A percentile compares a stretch with the other conserved stretches of the same genome.
Evolutionary conservation across 306 rosid genomes (phyloP).

Genomic region (Sophora flavescens): DNA sequence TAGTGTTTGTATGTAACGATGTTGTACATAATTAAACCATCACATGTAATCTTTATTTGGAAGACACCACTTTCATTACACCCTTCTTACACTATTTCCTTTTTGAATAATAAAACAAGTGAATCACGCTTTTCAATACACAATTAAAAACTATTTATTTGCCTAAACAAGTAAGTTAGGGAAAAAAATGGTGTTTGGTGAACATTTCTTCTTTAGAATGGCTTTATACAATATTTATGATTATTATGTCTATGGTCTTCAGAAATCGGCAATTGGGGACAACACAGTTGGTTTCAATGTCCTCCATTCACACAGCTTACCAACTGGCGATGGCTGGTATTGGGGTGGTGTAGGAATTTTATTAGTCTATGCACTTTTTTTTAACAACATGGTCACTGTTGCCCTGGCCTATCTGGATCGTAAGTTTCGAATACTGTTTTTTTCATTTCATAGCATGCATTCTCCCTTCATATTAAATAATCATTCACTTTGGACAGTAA

Average conservation of each 20-base stretch:
- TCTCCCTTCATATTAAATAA: neutral
- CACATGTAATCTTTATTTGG: neutral
- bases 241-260: slow-evolving; percentile 48
- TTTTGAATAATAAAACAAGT: neutral
- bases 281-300: slow-evolving; percentile 65
- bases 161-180: neutral
- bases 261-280: slow-evolving; percentile 63
- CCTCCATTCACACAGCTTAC: slow-evolving; percentile 64
- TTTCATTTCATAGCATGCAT: slow-evolving; percentile 14
- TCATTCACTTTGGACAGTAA: neutral
- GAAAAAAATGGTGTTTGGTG: neutral
- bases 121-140: neutral
- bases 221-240: slow-evolving; percentile 30
- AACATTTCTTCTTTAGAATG: neutral
- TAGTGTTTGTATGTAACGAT: neutral
- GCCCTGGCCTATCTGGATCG: slow-evolving; percentile 82
- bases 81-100: neutral
- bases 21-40: neutral
- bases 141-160: neutral
- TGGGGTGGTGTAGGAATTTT: slow-evolving; percentile 73
- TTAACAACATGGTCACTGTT: slow-evolving; percentile 70
- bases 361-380: slow-evolving; percentile 57
- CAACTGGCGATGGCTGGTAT: slow-evolving; percentile 71
- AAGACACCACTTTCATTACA: neutral
- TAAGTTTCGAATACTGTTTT: slow-evolving; percentile 54